A percentile compares a stretch with the other conserved stretches of the same genome.
phyloP scores from a whole-genome alignment of 345 rosid genomes.

The Durio zibethinus region DNA sequence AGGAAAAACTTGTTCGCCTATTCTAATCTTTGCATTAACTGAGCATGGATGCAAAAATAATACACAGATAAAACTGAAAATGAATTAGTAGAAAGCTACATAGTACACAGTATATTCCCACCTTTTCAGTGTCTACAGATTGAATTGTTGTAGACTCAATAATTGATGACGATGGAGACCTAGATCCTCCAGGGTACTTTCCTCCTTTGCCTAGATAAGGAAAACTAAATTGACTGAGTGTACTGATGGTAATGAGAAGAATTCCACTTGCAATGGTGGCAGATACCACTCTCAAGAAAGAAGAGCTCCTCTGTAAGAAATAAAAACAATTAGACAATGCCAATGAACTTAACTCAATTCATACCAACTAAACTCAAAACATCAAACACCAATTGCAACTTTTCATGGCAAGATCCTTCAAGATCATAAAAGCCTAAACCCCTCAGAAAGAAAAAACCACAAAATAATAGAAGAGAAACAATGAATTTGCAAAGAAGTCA shows the following conservation, averaged over 20 bases:
- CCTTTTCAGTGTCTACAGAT: constrained; percentile 50
- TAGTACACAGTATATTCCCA: constrained; percentile 16
- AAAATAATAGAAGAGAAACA: background rate
- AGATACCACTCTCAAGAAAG: constrained; percentile 50
- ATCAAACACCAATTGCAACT: background rate
- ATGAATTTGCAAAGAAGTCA: background rate
- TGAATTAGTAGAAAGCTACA: background rate
- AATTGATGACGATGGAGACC: constrained; percentile 39
- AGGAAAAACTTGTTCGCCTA: background rate
- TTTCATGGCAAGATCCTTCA: background rate
- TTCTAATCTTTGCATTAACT: background rate
- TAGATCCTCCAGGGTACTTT: constrained; percentile 27
- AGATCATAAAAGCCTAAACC: background rate
- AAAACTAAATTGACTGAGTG: constrained; percentile 39
- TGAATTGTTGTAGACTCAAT: constrained; percentile 29
- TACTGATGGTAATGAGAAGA: constrained; percentile 44
- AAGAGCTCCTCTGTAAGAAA: constrained; percentile 52
- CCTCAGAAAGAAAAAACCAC: background rate
- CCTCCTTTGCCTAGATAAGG: constrained; percentile 41
- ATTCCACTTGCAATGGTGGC: constrained; percentile 62
- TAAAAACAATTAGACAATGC: constrained; percentile 9
- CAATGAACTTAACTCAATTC: constrained; percentile 1
- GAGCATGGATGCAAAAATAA: background rate
- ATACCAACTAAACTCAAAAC: background rate
- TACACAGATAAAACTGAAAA: background rate